A percentile compares a stretch with the other conserved stretches of the same genome.
Conservation (phyloP, 345 rosid genomes). For the Turnera subulata region DNA sequence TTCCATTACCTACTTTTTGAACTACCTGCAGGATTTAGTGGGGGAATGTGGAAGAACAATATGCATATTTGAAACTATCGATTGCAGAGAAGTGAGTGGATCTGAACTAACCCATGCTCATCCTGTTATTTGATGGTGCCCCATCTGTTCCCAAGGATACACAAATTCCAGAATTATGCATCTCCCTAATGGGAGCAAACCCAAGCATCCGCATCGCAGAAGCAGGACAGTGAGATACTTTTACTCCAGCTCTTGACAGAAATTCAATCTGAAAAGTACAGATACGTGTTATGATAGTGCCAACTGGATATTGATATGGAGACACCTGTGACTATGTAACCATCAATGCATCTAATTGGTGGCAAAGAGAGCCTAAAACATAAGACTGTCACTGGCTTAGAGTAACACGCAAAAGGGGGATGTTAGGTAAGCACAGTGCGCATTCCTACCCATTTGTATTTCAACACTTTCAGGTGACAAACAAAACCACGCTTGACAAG, state of each 20-base stretch:
- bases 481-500: too few species aligned
- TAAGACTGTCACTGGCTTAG: neutral
- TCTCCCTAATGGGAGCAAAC: slow-evolving; percentile 58
- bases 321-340: neutral
- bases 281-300: neutral
- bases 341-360: neutral
- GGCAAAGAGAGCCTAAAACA: neutral
- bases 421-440: too few species aligned
- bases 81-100: neutral
- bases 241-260: slow-evolving; percentile 57
- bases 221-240: slow-evolving; percentile 75
- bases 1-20: too few species aligned
- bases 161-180: slow-evolving; percentile 56
- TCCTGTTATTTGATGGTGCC: slow-evolving; percentile 75
- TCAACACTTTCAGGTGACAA: too few species aligned
- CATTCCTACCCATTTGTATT: too few species aligned
- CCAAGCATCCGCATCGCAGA: slow-evolving; percentile 81
- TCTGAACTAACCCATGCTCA: slow-evolving; percentile 59
- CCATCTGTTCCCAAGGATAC: slow-evolving; percentile 84
- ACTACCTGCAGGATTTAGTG: too few species aligned
- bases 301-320: neutral
- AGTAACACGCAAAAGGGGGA: neutral
- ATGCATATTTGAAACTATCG: too few species aligned
- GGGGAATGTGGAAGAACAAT: too few species aligned
- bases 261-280: slow-evolving; percentile 42